Conservation (phyloP, 2,329 filamentous ascomycete species). For the Elsinoe batatas region DNA sequence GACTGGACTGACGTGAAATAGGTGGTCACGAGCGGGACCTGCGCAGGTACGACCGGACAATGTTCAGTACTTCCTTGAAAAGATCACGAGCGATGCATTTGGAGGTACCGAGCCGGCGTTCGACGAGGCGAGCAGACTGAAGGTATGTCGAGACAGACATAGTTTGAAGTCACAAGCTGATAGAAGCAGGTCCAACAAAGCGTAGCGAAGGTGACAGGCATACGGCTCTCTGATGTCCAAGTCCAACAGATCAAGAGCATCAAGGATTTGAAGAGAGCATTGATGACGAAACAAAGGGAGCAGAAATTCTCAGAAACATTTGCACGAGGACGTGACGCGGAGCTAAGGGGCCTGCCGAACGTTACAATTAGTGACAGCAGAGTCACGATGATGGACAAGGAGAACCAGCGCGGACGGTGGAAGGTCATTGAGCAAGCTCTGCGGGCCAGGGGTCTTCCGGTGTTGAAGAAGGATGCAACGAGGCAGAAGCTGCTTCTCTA, state of each 20-base stretch:
- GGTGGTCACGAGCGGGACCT: neutral
- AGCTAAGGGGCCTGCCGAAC: conserved; percentile 51
- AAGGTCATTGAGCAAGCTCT: conserved; percentile 70
- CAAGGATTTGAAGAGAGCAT: conserved; percentile 27
- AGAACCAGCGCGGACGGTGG: conserved; percentile 62
- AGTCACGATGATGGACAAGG: conserved; percentile 61
- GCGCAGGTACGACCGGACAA: neutral
- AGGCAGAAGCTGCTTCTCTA: neutral
- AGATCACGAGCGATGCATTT: neutral
- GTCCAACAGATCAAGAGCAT: conserved; percentile 33
- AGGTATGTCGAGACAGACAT: neutral
- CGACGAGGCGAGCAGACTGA: neutral
- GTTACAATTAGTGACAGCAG: conserved; percentile 56
- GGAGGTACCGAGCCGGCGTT: neutral
- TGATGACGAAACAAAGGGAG: conserved; percentile 31
- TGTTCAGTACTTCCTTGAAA: neutral
- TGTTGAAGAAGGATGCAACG: conserved; percentile 21
- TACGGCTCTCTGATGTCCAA: conserved; percentile 60
- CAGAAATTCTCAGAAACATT: conserved; percentile 55
- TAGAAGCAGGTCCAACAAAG: conserved; percentile 63
- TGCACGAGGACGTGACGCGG: conserved; percentile 29
- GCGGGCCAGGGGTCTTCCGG: conserved; percentile 49
- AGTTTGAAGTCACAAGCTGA: neutral
- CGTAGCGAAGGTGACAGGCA: conserved; percentile 69
- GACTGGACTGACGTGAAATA: neutral